Percentiles rank a stretch among this genome's conserved stretches.
Evolutionary conservation across 345 rosid genomes (phyloP).

Genomic region (Brassica rapa): DNA sequence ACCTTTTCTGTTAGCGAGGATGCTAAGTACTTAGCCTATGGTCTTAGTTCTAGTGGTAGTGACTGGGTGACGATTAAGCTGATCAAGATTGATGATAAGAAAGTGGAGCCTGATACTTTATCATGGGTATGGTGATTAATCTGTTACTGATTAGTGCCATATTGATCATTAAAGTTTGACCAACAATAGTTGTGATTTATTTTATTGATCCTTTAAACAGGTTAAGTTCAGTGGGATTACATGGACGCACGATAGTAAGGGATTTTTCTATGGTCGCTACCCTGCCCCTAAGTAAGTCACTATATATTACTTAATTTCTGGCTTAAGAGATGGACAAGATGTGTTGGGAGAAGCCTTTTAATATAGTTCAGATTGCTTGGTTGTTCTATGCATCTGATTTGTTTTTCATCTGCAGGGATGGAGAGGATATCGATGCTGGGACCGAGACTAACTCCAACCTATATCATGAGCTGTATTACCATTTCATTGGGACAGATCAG

Average conservation of each 20-base stretch:
- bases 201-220: conserved; percentile 43
- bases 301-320: not conserved
- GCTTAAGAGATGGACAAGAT: not conserved
- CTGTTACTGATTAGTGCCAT: not conserved
- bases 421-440: conserved; percentile 81
- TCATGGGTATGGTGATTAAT: conserved; percentile 64
- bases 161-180: not conserved
- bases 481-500: conserved; percentile 77
- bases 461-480: conserved; percentile 77
- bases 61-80: conserved; percentile 89
- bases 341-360: conserved; percentile 14
- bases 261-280: conserved; percentile 89
- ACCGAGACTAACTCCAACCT: conserved; percentile 86
- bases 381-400: not conserved
- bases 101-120: conserved; percentile 71
- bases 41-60: conserved; percentile 88
- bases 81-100: conserved; percentile 64
- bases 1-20: conserved; percentile 72
- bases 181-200: too few species aligned
- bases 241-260: conserved; percentile 86
- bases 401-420: conserved; percentile 56
- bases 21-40: conserved; percentile 77
- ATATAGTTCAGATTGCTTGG: not conserved
- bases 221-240: conserved; percentile 72
- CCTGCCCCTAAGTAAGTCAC: conserved; percentile 76